Evolutionary conservation across 1,139 yeast genomes (phyloP).

Genomic region (Suhomyces coccinellae): DNA sequence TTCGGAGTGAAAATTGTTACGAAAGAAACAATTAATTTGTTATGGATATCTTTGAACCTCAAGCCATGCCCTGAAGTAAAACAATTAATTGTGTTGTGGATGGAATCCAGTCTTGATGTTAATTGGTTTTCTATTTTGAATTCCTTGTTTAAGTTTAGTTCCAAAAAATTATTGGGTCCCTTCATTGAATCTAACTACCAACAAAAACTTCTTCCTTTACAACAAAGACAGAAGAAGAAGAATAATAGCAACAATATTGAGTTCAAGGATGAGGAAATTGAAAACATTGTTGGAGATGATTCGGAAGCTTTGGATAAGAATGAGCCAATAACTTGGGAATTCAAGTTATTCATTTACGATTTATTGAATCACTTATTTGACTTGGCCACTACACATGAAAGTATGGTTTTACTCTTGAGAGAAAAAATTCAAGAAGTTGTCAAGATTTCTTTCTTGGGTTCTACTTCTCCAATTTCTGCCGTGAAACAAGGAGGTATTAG

Average conservation of each 20-base stretch:
- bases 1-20: slow-evolving; percentile 34
- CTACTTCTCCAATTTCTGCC: slow-evolving; percentile 66
- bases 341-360: slow-evolving; percentile 60
- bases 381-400: slow-evolving; percentile 41
- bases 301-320: slow-evolving; percentile 37
- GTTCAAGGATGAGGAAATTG: slow-evolving; percentile 48
- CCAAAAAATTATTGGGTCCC: slow-evolving; percentile 40
- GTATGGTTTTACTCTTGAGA: slow-evolving; percentile 44
- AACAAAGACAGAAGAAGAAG: slow-evolving; percentile 44
- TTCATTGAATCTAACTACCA: slow-evolving; percentile 42
- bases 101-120: slow-evolving; percentile 38
- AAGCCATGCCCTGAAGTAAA: slow-evolving; percentile 41
- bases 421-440: slow-evolving; percentile 68
- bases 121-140: slow-evolving; percentile 45
- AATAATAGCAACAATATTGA: slow-evolving; percentile 30
- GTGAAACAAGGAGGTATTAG: slow-evolving; percentile 67
- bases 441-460: slow-evolving; percentile 79
- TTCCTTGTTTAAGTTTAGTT: slow-evolving; percentile 39
- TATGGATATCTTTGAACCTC: slow-evolving; percentile 48
- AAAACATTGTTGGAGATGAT: slow-evolving; percentile 42
- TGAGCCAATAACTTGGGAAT: slow-evolving; percentile 73
- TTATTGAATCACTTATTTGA: slow-evolving; percentile 54
- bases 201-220: slow-evolving; percentile 45
- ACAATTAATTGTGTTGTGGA: slow-evolving; percentile 39
- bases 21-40: slow-evolving; percentile 38